Percentiles rank a stretch among this genome's conserved stretches.
These are phyloP conservation scores for Cystobasidium onofrii DNA, from an alignment of 768 basidiomycete species.

Conservation along the genomic window DNA sequence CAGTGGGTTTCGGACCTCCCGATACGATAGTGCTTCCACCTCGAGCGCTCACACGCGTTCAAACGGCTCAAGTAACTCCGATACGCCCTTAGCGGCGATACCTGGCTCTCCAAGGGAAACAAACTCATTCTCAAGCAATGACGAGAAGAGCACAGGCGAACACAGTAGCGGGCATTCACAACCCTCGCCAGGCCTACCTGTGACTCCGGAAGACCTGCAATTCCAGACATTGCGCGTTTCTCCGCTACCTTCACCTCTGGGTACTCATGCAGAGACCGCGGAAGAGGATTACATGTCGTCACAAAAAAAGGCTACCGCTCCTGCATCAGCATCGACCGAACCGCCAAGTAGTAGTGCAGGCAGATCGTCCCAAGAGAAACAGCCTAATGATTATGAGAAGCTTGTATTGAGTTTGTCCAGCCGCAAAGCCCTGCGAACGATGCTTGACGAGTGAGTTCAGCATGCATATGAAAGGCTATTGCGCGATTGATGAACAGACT, in stretches of 20 bases:
- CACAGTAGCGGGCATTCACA: not conserved
- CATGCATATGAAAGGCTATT: too few relatives aligned
- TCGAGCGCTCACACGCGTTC: slow-evolving; percentile 5
- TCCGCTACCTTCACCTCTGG: not conserved
- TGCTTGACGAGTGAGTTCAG: slow-evolving; percentile 31
- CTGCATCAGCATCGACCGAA: not conserved
- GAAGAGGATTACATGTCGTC: not conserved
- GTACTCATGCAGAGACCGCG: not conserved
- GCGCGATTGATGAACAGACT: too few relatives aligned
- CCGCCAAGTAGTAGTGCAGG: not conserved
- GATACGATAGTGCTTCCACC: not conserved
- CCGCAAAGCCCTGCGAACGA: slow-evolving; percentile 24
- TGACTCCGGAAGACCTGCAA: slow-evolving; percentile 7
- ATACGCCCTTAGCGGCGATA: not conserved
- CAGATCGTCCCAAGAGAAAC: not conserved
- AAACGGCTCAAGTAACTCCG: not conserved
- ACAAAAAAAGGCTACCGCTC: not conserved
- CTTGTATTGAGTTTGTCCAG: slow-evolving; percentile 24
- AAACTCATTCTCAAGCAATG: slow-evolving; percentile 1
- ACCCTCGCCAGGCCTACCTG: not conserved
- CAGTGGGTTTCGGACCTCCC: not conserved
- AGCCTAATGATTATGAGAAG: slow-evolving; percentile 8
- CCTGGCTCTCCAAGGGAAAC: slow-evolving; percentile 13
- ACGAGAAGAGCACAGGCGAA: not conserved
- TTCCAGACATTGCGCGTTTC: not conserved